Percentiles rank a stretch among this genome's conserved stretches.
phyloP scores from a whole-genome alignment of 1,284 basidiomycete genomes.

The Phylloporus sp. region DNA sequence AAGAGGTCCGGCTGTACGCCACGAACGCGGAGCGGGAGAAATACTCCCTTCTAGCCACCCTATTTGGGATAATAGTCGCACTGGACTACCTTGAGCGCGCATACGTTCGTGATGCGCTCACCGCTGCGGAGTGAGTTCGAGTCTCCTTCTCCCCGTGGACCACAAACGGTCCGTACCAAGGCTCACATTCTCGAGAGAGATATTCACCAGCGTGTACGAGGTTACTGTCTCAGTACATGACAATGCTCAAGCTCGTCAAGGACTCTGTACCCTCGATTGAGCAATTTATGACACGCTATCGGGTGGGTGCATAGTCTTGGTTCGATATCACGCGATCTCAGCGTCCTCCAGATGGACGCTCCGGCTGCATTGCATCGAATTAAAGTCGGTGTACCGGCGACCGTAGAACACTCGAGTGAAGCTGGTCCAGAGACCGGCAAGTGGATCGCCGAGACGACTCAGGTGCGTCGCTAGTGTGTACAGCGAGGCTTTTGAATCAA shows the following conservation, averaged over 20 bases:
- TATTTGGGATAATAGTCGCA: constrained; percentile 91
- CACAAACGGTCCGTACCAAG: constrained; percentile 5
- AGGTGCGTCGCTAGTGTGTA: constrained; percentile 52
- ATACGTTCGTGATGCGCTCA: constrained; percentile 92
- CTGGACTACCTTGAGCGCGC: constrained; percentile 96
- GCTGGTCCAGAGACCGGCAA: constrained; percentile 88
- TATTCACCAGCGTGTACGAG: constrained; percentile 96
- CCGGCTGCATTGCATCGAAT: constrained; percentile 92
- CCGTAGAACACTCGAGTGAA: constrained; percentile 90
- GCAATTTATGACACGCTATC: constrained; percentile 90
- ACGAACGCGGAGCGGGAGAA: constrained; percentile 91
- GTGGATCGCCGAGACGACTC: constrained; percentile 98
- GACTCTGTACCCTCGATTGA: constrained; percentile 85
- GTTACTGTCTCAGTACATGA: constrained; percentile 95
- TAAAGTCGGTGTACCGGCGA: constrained; percentile 93
- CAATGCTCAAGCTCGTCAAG: constrained; percentile 90
- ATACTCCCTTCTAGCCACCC: constrained; percentile 86
- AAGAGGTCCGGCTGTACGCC: constrained; percentile 90
- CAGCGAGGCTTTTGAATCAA: neutral
- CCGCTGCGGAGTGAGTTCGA: constrained; percentile 88
- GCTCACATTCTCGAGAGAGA: constrained; percentile 53
- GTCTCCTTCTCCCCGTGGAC: constrained; percentile 25
- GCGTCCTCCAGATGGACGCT: constrained; percentile 79
- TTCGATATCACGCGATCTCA: neutral
- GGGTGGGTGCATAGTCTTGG: constrained; percentile 50